phyloP scores from a whole-genome alignment of 2,329 filamentous ascomycete genomes.

The Cladophialophora carrionii region DNA sequence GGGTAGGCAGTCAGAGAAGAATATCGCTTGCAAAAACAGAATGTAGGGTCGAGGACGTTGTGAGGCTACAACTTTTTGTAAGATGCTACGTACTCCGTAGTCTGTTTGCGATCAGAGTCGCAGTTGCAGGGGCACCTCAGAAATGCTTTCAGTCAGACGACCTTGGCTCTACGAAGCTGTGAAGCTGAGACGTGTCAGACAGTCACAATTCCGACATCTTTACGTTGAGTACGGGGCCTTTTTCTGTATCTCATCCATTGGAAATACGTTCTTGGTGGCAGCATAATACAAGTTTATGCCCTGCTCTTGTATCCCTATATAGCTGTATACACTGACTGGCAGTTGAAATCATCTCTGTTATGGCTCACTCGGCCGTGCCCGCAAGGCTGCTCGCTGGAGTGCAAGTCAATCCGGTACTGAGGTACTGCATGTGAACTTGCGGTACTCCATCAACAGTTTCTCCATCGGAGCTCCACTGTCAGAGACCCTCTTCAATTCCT shows the following conservation, averaged over 20 bases:
- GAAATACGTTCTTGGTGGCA: background rate
- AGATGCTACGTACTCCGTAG: background rate
- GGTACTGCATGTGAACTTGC: background rate
- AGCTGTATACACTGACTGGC: background rate
- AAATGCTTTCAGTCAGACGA: background rate
- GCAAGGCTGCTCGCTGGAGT: background rate
- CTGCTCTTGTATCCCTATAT: background rate
- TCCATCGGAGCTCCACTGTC: background rate
- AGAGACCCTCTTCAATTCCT: background rate
- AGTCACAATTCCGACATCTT: background rate
- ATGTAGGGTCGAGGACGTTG: background rate
- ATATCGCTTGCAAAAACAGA: background rate
- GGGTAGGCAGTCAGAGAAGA: background rate
- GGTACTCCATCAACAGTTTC: background rate
- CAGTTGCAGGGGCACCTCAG: conserved; percentile 2
- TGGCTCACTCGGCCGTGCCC: background rate
- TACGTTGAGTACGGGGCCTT: too few relatives aligned
- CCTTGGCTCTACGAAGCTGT: background rate
- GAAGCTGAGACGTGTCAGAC: background rate
- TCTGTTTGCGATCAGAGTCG: conserved; percentile 3
- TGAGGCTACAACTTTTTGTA: conserved; percentile 4
- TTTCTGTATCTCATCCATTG: too few relatives aligned
- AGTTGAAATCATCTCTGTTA: background rate
- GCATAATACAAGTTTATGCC: background rate
- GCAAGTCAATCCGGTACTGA: background rate